Evolutionary conservation across 768 basidiomycete species (phyloP).

Genomic region (Neoboletus brunneissimus): DNA sequence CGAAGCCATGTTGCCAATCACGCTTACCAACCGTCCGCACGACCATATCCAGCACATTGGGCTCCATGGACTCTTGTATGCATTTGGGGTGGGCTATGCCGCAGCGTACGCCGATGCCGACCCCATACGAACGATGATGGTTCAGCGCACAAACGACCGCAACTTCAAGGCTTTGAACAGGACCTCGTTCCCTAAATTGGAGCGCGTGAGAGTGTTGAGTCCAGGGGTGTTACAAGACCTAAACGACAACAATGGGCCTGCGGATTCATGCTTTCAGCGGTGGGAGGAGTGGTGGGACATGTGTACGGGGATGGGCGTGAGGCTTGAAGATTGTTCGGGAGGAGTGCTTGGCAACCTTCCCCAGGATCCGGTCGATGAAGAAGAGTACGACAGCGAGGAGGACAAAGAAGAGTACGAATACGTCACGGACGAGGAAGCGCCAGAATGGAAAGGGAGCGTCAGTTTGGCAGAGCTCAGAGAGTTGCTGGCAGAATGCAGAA

Average conservation of each 20-base stretch:
- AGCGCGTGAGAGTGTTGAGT: slow-evolving; percentile 58
- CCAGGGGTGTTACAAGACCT: slow-evolving; percentile 53
- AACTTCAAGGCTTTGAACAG: slow-evolving; percentile 55
- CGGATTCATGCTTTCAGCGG: slow-evolving; percentile 40
- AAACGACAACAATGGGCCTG: slow-evolving; percentile 52
- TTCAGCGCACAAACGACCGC: slow-evolving; percentile 59
- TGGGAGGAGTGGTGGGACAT: slow-evolving; percentile 72
- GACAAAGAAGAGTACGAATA: slow-evolving; percentile 33
- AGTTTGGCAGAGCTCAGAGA: slow-evolving; percentile 48
- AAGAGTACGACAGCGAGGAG: slow-evolving; percentile 34
- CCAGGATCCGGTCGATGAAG: slow-evolving; percentile 31
- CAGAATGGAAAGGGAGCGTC: slow-evolving; percentile 22
- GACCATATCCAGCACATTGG: slow-evolving; percentile 58
- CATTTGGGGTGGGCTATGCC: slow-evolving; percentile 63
- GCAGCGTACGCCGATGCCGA: slow-evolving; percentile 41
- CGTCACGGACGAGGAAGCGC: slow-evolving; percentile 34
- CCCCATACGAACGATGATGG: slow-evolving; percentile 43
- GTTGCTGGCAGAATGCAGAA: slow-evolving; percentile 55
- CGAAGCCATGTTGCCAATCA: slow-evolving; percentile 33
- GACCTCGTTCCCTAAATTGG: slow-evolving; percentile 58
- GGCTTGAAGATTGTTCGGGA: slow-evolving; percentile 78
- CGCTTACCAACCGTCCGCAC: slow-evolving; percentile 53
- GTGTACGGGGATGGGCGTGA: slow-evolving; percentile 47
- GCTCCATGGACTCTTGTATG: slow-evolving; percentile 63
- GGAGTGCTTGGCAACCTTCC: slow-evolving; percentile 48